Base-by-base conservation (phyloP, 805 yeast genomes). In the Candida nemodendra region DNA sequence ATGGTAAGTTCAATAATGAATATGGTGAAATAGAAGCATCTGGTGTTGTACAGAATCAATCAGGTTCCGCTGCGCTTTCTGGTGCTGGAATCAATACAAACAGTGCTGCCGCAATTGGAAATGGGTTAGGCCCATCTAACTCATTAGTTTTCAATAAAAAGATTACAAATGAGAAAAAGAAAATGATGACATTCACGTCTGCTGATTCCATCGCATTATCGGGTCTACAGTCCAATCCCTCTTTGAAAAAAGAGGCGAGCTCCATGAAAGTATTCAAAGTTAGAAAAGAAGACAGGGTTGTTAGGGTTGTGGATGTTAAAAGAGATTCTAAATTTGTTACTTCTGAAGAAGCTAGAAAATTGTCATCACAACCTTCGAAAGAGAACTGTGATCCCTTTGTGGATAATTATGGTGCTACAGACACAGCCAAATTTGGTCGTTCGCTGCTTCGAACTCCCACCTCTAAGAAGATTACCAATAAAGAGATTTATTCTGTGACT, bases 11-110 rank as follows among this genome's bases (percentile, higher is more conserved):
- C 16, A 45, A 56, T 26, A 60, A 60, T 30, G 72, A 68, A 34
- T 74, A 68, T 48, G 75, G 72, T 35, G 84, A 79, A 47, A 69
- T 79, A 36, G 74, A 74, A 26, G 86, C 85, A 3, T 75, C 83
- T 2, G 86, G 86, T 9, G 71, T 78, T 32, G 58, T 48, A 25
- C 62, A 48, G 36, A 52, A 52, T 13, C 52, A 70, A 63, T 48
- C 74, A 60, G 53, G 61, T 34, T 54, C 64, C 35, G 34, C 57
- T 53, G 32, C 42, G 9, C 31, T 40, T 25, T 45, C 47, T 11
- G 53, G 48, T 9, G 36, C 40, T 4, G 30, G 39, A 17, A 26
- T 36, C 8, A 45, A 39, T 21, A 11, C 23, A 11, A 21, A 22
- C 13, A 18, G 18, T 5, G 34, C 47, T 17, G 47, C 36, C 9